Percentiles rank a stretch among this genome's conserved stretches.
These are phyloP conservation scores for Arachis monticola DNA, from an alignment of 331 rosid species.

Conservation along the genomic window DNA sequence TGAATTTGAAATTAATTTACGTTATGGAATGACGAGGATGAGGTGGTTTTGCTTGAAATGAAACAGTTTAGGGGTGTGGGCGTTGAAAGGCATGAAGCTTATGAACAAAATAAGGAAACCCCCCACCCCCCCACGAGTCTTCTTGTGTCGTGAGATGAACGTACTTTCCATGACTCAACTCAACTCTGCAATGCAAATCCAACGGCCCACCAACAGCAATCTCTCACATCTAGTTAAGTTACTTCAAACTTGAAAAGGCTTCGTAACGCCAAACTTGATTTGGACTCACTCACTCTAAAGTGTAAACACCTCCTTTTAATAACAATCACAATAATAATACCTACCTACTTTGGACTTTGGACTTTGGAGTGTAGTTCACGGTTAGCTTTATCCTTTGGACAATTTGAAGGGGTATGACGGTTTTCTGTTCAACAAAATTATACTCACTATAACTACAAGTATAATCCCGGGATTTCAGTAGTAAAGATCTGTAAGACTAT, in stretches of 20 bases:
- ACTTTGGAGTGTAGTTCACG: neutral
- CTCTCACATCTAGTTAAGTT: neutral
- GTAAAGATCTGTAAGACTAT: no score
- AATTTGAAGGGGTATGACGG: neutral
- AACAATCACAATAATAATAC: no score
- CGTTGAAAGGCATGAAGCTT: conserved; percentile 63
- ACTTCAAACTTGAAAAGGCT: neutral
- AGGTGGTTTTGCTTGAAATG: conserved; percentile 28
- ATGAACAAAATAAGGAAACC: conserved; percentile 23
- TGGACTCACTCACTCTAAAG: conserved; percentile 20
- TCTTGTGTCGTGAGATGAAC: conserved; percentile 26
- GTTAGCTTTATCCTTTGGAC: conserved; percentile 15
- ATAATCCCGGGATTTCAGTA: no score
- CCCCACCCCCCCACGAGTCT: neutral
- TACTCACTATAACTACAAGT: no score
- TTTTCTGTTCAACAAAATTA: neutral
- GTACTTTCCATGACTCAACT: conserved; percentile 12
- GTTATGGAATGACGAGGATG: neutral
- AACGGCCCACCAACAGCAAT: conserved; percentile 11
- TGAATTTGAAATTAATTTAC: neutral
- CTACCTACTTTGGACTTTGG: no score
- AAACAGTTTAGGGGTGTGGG: conserved; percentile 45
- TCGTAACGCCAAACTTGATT: neutral
- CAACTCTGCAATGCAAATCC: neutral
- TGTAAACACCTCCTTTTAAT: no score